Percentiles rank a stretch among this genome's conserved stretches.
Conservation (phyloP, 495 filamentous ascomycete genomes). For the Aspergillus biplanus region DNA sequence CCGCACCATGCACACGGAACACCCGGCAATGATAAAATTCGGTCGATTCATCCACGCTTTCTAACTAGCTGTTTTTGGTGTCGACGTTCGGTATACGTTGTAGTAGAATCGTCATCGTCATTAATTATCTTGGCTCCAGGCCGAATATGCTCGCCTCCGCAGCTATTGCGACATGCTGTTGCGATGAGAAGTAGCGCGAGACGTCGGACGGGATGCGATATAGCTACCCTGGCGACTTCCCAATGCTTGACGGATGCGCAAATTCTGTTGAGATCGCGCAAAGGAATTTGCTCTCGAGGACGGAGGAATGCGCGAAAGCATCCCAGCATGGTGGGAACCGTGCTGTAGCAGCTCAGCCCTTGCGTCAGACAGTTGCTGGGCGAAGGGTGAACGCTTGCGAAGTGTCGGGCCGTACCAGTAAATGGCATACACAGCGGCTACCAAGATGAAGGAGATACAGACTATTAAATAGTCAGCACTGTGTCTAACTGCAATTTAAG, state of each 20-base stretch:
- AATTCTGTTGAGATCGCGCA: constrained; percentile 53
- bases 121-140: constrained; percentile 1
- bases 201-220: constrained; percentile 39
- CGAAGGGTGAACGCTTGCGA: constrained; percentile 72
- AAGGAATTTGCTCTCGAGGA: constrained; percentile 49
- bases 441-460: constrained; percentile 69
- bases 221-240: constrained; percentile 46
- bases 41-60: background rate
- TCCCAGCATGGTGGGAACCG: constrained; percentile 33
- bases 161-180: constrained; percentile 35
- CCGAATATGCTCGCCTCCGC: constrained; percentile 2
- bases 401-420: constrained; percentile 76
- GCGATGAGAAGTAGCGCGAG: constrained; percentile 41
- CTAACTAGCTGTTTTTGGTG: background rate
- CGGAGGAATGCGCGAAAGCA: constrained; percentile 41
- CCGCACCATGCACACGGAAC: constrained; percentile 1
- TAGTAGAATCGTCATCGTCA: constrained; percentile 17
- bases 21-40: background rate
- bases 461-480: constrained; percentile 30
- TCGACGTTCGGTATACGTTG: constrained; percentile 16
- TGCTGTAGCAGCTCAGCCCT: constrained; percentile 45
- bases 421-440: constrained; percentile 73
- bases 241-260: constrained; percentile 48
- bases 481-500: background rate
- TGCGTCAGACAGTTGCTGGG: constrained; percentile 66